phyloP scores from a whole-genome alignment of 768 basidiomycete species.

The Agaricus bisporus region DNA sequence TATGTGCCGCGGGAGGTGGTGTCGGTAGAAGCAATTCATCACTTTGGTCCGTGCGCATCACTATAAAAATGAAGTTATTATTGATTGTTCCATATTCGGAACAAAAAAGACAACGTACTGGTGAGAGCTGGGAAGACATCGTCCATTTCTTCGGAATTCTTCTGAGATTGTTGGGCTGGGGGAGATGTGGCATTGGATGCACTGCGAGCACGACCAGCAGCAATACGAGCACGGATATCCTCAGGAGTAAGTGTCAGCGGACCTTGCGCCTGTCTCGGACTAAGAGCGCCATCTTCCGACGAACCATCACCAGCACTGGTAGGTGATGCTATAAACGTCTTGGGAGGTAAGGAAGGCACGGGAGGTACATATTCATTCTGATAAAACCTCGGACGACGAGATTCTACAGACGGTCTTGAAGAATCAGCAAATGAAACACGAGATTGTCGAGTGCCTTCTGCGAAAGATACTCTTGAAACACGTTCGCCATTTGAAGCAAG shows the following conservation, averaged over 20 bases:
- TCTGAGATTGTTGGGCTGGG: not conserved
- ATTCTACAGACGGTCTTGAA: constrained; percentile 34
- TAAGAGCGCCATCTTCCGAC: constrained; percentile 19
- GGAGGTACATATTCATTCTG: constrained; percentile 37
- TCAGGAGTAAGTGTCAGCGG: constrained; percentile 46
- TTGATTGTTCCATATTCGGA: not conserved
- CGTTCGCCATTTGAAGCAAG: constrained; percentile 24
- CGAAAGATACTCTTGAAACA: constrained; percentile 65
- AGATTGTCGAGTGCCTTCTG: constrained; percentile 37
- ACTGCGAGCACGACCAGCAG: constrained; percentile 19
- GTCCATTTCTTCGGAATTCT: constrained; percentile 29
- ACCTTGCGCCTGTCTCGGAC: constrained; percentile 33
- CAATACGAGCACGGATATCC: constrained; percentile 53
- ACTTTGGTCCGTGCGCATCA: constrained; percentile 63
- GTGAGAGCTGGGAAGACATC: constrained; percentile 66
- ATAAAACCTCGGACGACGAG: constrained; percentile 32
- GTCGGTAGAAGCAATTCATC: constrained; percentile 44
- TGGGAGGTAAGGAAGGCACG: constrained; percentile 29
- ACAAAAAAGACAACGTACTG: constrained; percentile 34
- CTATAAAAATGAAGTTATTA: constrained; percentile 26
- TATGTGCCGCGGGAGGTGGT: constrained; percentile 16
- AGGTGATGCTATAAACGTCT: not conserved
- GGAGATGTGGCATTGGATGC: constrained; percentile 1
- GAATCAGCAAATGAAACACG: constrained; percentile 34
- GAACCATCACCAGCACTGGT: constrained; percentile 11